phyloP scores from a whole-genome alignment of 495 filamentous ascomycete species.

The Staphylotrichum longicolle region DNA sequence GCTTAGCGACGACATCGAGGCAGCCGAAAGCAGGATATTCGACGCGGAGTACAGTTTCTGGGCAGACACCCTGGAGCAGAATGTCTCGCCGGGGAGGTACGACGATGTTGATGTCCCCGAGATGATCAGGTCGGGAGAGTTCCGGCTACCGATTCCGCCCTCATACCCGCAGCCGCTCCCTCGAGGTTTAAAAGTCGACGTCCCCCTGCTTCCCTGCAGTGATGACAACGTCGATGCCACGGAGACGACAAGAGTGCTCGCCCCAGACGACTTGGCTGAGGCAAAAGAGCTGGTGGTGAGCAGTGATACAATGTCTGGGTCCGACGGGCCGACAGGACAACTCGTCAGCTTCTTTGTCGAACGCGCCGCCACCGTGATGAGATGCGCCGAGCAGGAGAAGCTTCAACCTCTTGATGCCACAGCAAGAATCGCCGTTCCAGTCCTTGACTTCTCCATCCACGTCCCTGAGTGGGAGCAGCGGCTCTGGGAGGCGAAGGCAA shows the following conservation, averaged over 20 bases:
- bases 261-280: slow-evolving; percentile 18
- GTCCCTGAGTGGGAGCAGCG: slow-evolving; percentile 54
- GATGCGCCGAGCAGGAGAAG: slow-evolving; percentile 58
- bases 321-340: slow-evolving; percentile 38
- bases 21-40: slow-evolving; percentile 40
- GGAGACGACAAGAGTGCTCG: slow-evolving; percentile 21
- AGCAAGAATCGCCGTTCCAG: slow-evolving; percentile 54
- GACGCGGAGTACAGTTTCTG: slow-evolving; percentile 27
- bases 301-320: slow-evolving; percentile 20
- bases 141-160: slow-evolving; percentile 7
- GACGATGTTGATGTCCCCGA: slow-evolving; percentile 27
- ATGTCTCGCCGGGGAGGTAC: slow-evolving; percentile 22
- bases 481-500: slow-evolving; percentile 21
- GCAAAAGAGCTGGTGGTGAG: slow-evolving; percentile 28
- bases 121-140: slow-evolving; percentile 27
- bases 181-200: slow-evolving; percentile 27
- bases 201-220: slow-evolving; percentile 24
- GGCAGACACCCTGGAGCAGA: not conserved
- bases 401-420: slow-evolving; percentile 58
- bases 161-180: slow-evolving; percentile 15
- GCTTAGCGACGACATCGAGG: slow-evolving; percentile 46
- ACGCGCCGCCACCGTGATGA: slow-evolving; percentile 42
- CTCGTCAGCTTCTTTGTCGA: slow-evolving; percentile 46
- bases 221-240: not conserved
- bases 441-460: slow-evolving; percentile 59